Evolutionary conservation across 768 basidiomycete species (phyloP).

Genomic region (Amanita polypyramis): DNA sequence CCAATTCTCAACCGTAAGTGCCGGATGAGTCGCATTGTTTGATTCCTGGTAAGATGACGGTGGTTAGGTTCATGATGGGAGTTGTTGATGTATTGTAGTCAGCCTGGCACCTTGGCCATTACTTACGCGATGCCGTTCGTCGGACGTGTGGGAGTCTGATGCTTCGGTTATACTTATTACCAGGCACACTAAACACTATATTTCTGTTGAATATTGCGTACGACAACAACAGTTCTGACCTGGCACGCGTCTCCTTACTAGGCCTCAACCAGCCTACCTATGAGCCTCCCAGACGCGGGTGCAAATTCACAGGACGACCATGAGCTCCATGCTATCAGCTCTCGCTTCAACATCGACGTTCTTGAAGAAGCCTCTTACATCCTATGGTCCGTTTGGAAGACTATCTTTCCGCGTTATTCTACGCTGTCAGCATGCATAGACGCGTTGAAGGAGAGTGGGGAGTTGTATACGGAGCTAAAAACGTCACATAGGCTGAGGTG

Average conservation of each 20-base stretch:
- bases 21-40: conserved; percentile 42
- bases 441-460: background rate
- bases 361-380: conserved; percentile 30
- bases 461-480: background rate
- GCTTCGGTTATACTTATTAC: too few relatives aligned
- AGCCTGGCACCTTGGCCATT: background rate
- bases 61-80: conserved; percentile 43
- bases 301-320: background rate
- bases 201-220: too few relatives aligned
- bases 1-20: conserved; percentile 14
- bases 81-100: background rate
- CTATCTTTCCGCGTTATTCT: conserved; percentile 18
- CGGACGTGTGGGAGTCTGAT: too few relatives aligned
- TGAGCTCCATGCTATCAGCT: conserved; percentile 19
- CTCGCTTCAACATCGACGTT: conserved; percentile 26
- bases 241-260: too few relatives aligned
- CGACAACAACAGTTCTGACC: too few relatives aligned
- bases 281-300: background rate
- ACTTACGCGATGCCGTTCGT: too few relatives aligned
- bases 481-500: background rate
- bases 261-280: too few relatives aligned
- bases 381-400: conserved; percentile 29
- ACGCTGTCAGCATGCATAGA: conserved; percentile 13
- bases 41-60: conserved; percentile 43
- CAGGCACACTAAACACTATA: too few relatives aligned